Evolutionary conservation across 257 asterid genomes (phyloP).

Genomic region (Rehmannia glutinosa): DNA sequence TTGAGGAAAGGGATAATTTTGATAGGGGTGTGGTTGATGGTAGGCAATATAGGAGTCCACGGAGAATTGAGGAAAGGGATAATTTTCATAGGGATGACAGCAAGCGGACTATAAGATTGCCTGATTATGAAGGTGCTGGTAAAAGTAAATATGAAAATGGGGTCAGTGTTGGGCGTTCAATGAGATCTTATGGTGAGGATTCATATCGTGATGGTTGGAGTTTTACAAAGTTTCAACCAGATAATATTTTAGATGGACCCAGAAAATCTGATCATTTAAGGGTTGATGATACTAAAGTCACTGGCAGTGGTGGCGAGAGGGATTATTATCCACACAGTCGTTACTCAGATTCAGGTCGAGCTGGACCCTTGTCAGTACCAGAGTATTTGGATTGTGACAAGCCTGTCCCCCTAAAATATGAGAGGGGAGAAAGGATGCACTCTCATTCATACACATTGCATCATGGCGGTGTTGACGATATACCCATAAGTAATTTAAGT

Average conservation of each 20-base stretch:
- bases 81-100: slow-evolving; percentile 20
- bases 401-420: slow-evolving; percentile 30
- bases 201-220: slow-evolving; percentile 25
- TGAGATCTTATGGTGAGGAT: slow-evolving; percentile 28
- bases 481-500: slow-evolving; percentile 9
- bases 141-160: slow-evolving; percentile 22
- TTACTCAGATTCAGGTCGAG: slow-evolving; percentile 19
- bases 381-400: slow-evolving; percentile 19
- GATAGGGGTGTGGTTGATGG: too few relatives aligned
- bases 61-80: slow-evolving; percentile 16
- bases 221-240: slow-evolving; percentile 28
- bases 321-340: slow-evolving; percentile 20
- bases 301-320: slow-evolving; percentile 28
- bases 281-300: slow-evolving; percentile 21
- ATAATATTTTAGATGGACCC: slow-evolving; percentile 32
- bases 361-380: slow-evolving; percentile 18
- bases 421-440: slow-evolving; percentile 31
- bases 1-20: too few relatives aligned
- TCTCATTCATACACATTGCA: slow-evolving; percentile 30
- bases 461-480: slow-evolving; percentile 27
- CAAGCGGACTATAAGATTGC: slow-evolving; percentile 7
- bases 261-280: slow-evolving; percentile 25
- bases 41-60: slow-evolving; percentile 31
- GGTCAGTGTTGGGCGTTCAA: slow-evolving; percentile 17
- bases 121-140: slow-evolving; percentile 26